Conservation (phyloP, 345 rosid species). For the Murraya koenigii region DNA sequence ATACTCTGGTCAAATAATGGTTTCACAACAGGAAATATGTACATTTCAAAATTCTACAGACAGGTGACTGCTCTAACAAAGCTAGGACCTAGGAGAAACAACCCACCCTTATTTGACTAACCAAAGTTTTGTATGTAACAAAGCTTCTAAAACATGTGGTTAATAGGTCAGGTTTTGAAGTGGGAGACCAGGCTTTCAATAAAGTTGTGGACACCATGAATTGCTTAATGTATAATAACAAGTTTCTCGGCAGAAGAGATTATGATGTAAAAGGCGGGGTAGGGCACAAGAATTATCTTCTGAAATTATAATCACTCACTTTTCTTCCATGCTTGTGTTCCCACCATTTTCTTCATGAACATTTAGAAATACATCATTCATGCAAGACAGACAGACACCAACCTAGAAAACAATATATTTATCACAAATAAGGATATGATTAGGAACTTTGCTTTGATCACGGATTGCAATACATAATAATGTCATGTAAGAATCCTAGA, state of each 20-base stretch:
- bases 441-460: not conserved
- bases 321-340: conserved; percentile 27
- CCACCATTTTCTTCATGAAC: conserved; percentile 28
- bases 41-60: not conserved
- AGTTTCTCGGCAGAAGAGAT: conserved; percentile 39
- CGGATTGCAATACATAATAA: not conserved
- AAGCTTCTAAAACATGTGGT: not conserved
- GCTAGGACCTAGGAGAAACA: not conserved
- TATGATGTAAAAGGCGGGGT: conserved; percentile 46
- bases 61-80: not conserved
- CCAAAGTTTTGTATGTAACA: not conserved
- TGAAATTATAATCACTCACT: conserved; percentile 24
- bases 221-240: conserved; percentile 42
- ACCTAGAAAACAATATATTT: not conserved
- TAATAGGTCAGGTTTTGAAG: conserved; percentile 5
- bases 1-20: not conserved
- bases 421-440: not conserved
- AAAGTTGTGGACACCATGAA: conserved; percentile 36
- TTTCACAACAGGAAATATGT: not conserved
- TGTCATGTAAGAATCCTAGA: not conserved
- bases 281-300: conserved; percentile 52
- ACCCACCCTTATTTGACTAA: conserved; percentile 1
- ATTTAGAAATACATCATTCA: conserved; percentile 8
- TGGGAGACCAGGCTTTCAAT: conserved; percentile 30
- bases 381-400: conserved; percentile 10